Percentiles rank a stretch among this genome's conserved stretches.
Evolutionary conservation across 495 filamentous ascomycete genomes (phyloP).

Genomic region (Penicillium verhagenii): DNA sequence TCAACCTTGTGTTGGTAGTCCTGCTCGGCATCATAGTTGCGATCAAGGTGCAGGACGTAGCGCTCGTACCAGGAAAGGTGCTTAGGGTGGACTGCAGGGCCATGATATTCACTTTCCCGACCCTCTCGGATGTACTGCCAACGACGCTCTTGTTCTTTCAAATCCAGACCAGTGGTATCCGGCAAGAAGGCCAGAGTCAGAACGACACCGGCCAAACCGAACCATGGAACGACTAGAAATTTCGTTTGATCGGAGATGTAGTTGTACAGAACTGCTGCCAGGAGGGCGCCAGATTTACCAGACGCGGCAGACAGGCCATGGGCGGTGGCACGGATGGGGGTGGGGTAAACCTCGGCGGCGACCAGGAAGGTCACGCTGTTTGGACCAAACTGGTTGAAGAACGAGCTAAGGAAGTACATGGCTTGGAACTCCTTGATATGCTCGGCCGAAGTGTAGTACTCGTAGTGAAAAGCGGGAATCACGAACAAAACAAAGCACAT

Average conservation of each 20-base stretch:
- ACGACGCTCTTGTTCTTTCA: conserved; percentile 91
- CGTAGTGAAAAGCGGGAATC: conserved; percentile 77
- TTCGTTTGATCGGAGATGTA: conserved; percentile 76
- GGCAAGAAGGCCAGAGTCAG: conserved; percentile 80
- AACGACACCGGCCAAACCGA: conserved; percentile 77
- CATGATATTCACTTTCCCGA: conserved; percentile 77
- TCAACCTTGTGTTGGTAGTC: conserved; percentile 78
- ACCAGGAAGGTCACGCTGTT: conserved; percentile 91
- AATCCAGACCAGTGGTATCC: conserved; percentile 87
- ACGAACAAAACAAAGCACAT: conserved; percentile 84
- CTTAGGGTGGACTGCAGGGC: conserved; percentile 80
- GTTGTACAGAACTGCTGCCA: conserved; percentile 82
- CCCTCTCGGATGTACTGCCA: conserved; percentile 78
- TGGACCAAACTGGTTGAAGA: conserved; percentile 96
- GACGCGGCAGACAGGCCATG: conserved; percentile 85
- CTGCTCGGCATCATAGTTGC: conserved; percentile 73
- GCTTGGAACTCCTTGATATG: conserved; percentile 81
- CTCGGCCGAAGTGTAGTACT: conserved; percentile 65
- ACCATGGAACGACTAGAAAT: conserved; percentile 90
- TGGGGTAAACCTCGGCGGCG: conserved; percentile 88
- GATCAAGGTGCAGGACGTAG: conserved; percentile 59
- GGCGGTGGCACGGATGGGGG: conserved; percentile 82
- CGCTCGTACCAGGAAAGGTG: conserved; percentile 85
- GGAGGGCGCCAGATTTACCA: conserved; percentile 80
- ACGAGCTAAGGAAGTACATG: conserved; percentile 88